phyloP scores from a whole-genome alignment of 805 yeast genomes.

The Scheffersomyces ergatensis region DNA sequence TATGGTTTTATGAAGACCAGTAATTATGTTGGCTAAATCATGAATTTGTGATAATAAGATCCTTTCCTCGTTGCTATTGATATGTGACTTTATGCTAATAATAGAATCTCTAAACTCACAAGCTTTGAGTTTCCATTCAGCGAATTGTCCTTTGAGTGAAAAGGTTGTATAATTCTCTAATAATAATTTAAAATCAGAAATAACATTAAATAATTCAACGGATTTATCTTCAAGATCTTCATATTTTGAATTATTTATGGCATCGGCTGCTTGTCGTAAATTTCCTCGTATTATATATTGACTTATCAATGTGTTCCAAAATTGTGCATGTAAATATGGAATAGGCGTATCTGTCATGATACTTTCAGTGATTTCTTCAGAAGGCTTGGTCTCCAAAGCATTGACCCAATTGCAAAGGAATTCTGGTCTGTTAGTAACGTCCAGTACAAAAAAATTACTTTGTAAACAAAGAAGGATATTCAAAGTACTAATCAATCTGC shows the following conservation, averaged over 20 bases:
- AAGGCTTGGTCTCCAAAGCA: constrained; percentile 66
- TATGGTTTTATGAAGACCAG: constrained; percentile 52
- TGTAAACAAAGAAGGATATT: constrained; percentile 58
- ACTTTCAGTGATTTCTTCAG: constrained; percentile 45
- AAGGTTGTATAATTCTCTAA: constrained; percentile 40
- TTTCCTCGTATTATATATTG: constrained; percentile 62
- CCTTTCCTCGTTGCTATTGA: constrained; percentile 20
- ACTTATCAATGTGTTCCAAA: constrained; percentile 61
- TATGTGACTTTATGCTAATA: constrained; percentile 18
- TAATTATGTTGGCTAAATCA: constrained; percentile 41
- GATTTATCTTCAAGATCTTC: constrained; percentile 30
- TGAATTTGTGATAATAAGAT: constrained; percentile 34
- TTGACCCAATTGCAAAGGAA: constrained; percentile 62
- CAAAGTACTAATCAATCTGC: constrained; percentile 38
- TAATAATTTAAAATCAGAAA: constrained; percentile 40
- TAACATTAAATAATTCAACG: constrained; percentile 31
- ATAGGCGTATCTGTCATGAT: constrained; percentile 42
- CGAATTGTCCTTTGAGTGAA: constrained; percentile 39
- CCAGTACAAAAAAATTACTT: constrained; percentile 45
- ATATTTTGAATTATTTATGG: constrained; percentile 43
- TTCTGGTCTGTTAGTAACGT: constrained; percentile 40
- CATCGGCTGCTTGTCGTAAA: constrained; percentile 51
- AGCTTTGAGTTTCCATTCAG: constrained; percentile 49
- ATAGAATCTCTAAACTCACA: constrained; percentile 49
- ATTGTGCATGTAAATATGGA: constrained; percentile 49